phyloP scores from a whole-genome alignment of 2,329 filamentous ascomycete genomes.

The Neofusicoccum laricinum region DNA sequence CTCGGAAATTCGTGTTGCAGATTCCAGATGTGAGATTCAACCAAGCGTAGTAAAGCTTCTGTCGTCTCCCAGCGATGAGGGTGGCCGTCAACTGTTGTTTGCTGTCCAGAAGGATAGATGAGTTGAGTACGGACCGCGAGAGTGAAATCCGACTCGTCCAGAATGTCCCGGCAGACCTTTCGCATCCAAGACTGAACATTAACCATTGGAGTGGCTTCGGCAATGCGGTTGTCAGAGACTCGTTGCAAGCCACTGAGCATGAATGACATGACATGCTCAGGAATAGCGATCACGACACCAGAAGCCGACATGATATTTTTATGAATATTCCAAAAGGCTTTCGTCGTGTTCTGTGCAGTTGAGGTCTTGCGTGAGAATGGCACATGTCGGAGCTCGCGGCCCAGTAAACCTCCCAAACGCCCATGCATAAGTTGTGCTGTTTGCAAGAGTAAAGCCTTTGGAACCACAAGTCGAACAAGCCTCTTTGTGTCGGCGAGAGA shows the following conservation, averaged over 20 bases:
- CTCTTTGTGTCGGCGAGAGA: slow-evolving; percentile 37
- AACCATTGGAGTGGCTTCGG: slow-evolving; percentile 49
- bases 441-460: slow-evolving; percentile 55
- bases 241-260: slow-evolving; percentile 60
- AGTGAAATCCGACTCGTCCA: slow-evolving; percentile 60
- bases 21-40: slow-evolving; percentile 25
- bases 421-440: slow-evolving; percentile 57
- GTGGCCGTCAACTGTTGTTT: slow-evolving; percentile 39
- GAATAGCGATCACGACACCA: slow-evolving; percentile 59
- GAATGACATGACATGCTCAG: slow-evolving; percentile 65
- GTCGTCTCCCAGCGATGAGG: slow-evolving; percentile 39
- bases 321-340: slow-evolving; percentile 39
- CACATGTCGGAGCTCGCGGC: slow-evolving; percentile 54
- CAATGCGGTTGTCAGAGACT: slow-evolving; percentile 46
- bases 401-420: slow-evolving; percentile 54
- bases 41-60: slow-evolving; percentile 34
- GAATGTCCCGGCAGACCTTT: slow-evolving; percentile 53
- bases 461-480: slow-evolving; percentile 55
- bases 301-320: slow-evolving; percentile 38
- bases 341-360: slow-evolving; percentile 30
- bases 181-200: slow-evolving; percentile 52
- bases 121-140: slow-evolving; percentile 42
- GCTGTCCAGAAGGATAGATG: slow-evolving; percentile 44
- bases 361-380: slow-evolving; percentile 56
- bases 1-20: slow-evolving; percentile 42